Evolutionary conservation across 495 filamentous ascomycete species (phyloP), one percentile per base, ranked within the genome.

Genomic region (Tetracladium setigerum): DNA sequence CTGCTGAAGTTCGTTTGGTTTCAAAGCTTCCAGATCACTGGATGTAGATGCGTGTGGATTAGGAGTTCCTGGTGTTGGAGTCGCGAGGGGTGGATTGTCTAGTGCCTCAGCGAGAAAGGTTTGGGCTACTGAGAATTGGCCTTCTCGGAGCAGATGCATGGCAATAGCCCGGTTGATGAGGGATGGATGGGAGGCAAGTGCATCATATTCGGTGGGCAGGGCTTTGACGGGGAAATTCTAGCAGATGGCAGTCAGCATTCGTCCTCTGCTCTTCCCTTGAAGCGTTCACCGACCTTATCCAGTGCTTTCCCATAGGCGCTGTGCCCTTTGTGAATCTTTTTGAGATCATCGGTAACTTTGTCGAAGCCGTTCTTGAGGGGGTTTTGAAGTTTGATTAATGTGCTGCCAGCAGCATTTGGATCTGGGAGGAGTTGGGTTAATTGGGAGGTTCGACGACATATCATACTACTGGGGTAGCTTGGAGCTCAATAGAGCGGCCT

Each of bases 81-180:
- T 14, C 5, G 49, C 49, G 13, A 47, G 44, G 13, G 57, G 48
- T 30, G 54, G 45, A 24, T 54, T 37, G 24, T 46, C 17, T 27
- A 42, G 47, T 27, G 48, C 46, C 52, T 60, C 57, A 4, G 50
- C 39, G 27, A 60, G 47, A 41, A 60, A 95, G 4, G 83, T 87
- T 4, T 80, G 73, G 2, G 90, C 90, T 1, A 95, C 91, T 13
- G 65, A 70, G 62, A 98, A 97, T 60, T 95, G 85, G 31, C 92
- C 92, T 69, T 97, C 94, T 17, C 92, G 82, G 14, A 97, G 76
- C 12, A 98, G 72, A 62, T 98, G 92, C 89, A 98, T 95, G 2
- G 86, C 87, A 46, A 97, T 92, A 16, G 92, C 92, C 17, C 89
- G 75, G 62, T 97, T 91, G 56, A 96, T 86, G 9, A 95, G 74